Percentiles rank a stretch among this genome's conserved stretches.
Evolutionary conservation across 495 filamentous ascomycete genomes (phyloP).

Genomic region (Usnea hakonensis): DNA sequence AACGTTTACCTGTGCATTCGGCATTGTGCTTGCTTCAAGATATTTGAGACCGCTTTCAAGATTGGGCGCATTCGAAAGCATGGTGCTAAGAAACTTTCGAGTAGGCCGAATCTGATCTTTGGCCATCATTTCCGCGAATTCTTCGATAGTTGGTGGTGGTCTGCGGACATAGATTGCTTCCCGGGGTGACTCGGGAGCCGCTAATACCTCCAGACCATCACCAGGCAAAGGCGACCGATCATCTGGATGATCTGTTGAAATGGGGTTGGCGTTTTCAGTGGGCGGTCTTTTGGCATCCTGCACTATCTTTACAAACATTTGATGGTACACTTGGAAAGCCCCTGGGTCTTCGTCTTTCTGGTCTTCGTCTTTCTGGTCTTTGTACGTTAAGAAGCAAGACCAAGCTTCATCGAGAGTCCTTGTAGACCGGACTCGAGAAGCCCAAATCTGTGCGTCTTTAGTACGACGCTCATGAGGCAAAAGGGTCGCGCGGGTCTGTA

Average conservation of each 20-base stretch:
- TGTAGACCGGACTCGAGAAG: constrained; percentile 46
- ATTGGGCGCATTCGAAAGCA: constrained; percentile 39
- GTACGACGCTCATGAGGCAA: background rate
- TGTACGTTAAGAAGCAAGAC: constrained; percentile 55
- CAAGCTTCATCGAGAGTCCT: constrained; percentile 65
- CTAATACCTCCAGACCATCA: constrained; percentile 50
- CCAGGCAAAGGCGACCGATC: constrained; percentile 41
- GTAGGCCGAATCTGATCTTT: constrained; percentile 38
- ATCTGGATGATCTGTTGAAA: background rate
- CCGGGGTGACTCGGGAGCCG: constrained; percentile 48
- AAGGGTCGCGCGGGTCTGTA: constrained; percentile 50
- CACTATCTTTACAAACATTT: constrained; percentile 55
- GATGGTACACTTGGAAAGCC: constrained; percentile 38
- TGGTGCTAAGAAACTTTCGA: constrained; percentile 37
- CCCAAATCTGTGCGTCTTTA: constrained; percentile 20
- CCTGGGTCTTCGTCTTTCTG: background rate
- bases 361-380: constrained; percentile 26
- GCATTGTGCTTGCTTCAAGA: constrained; percentile 33
- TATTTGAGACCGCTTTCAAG: constrained; percentile 37
- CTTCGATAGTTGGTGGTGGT: constrained; percentile 47
- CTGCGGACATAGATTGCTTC: constrained; percentile 51
- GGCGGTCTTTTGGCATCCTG: constrained; percentile 30
- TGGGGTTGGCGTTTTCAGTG: constrained; percentile 1
- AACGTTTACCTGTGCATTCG: constrained; percentile 29
- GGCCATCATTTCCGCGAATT: constrained; percentile 48